Base-by-base conservation (phyloP, 140 eudicot species). In the Senecio squalidus region DNA sequence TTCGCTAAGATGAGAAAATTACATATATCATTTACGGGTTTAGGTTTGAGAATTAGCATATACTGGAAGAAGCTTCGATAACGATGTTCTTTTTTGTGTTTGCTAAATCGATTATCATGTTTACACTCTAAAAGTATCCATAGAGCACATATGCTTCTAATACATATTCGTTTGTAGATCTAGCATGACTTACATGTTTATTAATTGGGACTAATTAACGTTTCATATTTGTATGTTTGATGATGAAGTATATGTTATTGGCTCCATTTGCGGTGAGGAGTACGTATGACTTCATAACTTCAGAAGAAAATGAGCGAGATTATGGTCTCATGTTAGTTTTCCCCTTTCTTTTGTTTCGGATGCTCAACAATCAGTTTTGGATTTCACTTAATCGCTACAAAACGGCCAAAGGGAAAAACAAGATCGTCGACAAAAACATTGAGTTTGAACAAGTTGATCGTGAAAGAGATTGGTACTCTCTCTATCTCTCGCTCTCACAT, bases 371-470 rank as follows among this genome's bases (percentile, higher is more conserved):
- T 68, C 95, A 79, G 25, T 59, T 84, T 2, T 89, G 97, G 97
- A 82, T 82, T 47, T 76, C 85, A 0, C 7, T 71, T 10, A 71
- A 88, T 27, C 91, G 97, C 0, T 60, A 89, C 60, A 73, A 78
- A 51, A 89, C 95, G 0, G 88, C 97, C 0, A 89, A 75, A 63
- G 97, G 97, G 34, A 73, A 72, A 56, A 77, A 77, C 39, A 51
- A 88, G 5, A 85, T 89, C 4, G 69, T 89, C 18, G 92, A 89
- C 64, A 76, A 71, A 70, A 48, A 64, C 57, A 80, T 89, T 6
- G 95, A 89, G 52, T 89, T 89, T 8, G 97, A 89, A 4, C 97
- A 85, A 76, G 80, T 89, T 39, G 97, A 84, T 48, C 61, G 92
- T 6, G 97, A 89, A 77, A 70, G 70, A 74, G 76, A 77, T 40